Base-by-base conservation (phyloP, 768 basidiomycete species). In the Lepiota venenata region DNA sequence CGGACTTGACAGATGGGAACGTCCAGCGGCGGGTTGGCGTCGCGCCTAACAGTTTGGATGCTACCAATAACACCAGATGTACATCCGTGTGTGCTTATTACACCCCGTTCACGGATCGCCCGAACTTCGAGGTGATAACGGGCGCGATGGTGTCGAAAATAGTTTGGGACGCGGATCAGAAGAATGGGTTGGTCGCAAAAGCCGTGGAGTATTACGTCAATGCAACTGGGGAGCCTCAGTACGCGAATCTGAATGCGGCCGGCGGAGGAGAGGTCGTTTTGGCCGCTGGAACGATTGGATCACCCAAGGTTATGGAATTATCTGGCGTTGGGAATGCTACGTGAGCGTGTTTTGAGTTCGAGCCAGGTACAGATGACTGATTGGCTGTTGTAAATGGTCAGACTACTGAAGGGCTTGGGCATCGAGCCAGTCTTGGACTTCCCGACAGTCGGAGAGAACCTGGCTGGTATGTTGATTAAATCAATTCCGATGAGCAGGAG, bases 81-180 rank as follows among this genome's bases (percentile, higher is more conserved):
- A 69, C 69, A 3, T 61, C 70, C 0, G 65, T 59, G 1, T 67
- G 70, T 49, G 70, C 65, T 0, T 71, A 67, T 52, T 66, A 63
- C 49, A 65, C 67, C 0, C 66, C 70, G 0, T 69, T 67, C 47
- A 37, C 55, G 1, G 46, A 56, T 9, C 32, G 64, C 12, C 57
- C 74, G n/a, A 87, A 87, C 61, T 72, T 85, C 38, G 71, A 72
- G 42, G 77, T 87, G 41, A 69, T 86, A 35, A 74, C 80, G 6
- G 79, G 80, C 56, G 73, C 77, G 11, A 81, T 78, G 15, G 84
- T 80, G 25, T 79, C 82, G 0, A 71, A 74, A 42, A 67, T 87
- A 39, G 56, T 82, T 22, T 81, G 70, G 70, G 59, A 79, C 32
- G 52, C 58, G 25, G 57, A 63, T 15, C 62, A 56, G 42, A 70